Base-by-base conservation (phyloP, 2,329 filamentous ascomycete species). In the Phaeosphaeriaceae sp. region DNA sequence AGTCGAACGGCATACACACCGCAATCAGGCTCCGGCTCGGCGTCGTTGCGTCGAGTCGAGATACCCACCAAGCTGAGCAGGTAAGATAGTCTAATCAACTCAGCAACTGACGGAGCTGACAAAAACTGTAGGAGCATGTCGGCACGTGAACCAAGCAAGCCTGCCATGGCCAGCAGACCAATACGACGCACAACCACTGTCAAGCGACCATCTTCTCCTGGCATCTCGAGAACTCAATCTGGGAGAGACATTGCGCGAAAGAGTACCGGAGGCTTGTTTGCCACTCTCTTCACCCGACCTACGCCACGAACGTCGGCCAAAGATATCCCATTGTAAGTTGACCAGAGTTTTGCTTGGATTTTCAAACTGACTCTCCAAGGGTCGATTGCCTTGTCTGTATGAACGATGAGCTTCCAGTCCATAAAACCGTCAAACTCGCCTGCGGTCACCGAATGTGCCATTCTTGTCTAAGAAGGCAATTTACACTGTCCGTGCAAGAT, bases 391-490 rank as follows among this genome's bases (percentile, higher is more conserved):
- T 91, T 39, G 84, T 83, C 18, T 96, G 91, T 67, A 76, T 87
- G 66, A 79, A 79, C 32, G 87, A 89, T 55, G 86, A 90, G 54
- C 75, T 88, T 2, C 83, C 86, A 1, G 66, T 81, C 8, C 79
- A 79, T 50, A 86, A 84, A 70, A 83, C 87, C 28, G 86, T 86
- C 30, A 89, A 87, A 69, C 82, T 96, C 29, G 82, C 84, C 58
- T 96, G 92, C 68, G 85, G 85, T 2, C 91, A 96, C 72, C 83
- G 85, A 54, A 92, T 93, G 87, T 96, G 92, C 72, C 81, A 88
- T 56, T 71, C 80, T 6, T 96, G 92, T 70, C 77, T 96, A 33
- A 87, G 85, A 70, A 83, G 85, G 41, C 81, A 85, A 48, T 96
- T 95, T 74, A 84, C 81, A 45, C 80, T 90, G 52, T 94, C 90